Conservation (phyloP, 2,329 filamentous ascomycete genomes). For the Fusarium torulosum region DNA sequence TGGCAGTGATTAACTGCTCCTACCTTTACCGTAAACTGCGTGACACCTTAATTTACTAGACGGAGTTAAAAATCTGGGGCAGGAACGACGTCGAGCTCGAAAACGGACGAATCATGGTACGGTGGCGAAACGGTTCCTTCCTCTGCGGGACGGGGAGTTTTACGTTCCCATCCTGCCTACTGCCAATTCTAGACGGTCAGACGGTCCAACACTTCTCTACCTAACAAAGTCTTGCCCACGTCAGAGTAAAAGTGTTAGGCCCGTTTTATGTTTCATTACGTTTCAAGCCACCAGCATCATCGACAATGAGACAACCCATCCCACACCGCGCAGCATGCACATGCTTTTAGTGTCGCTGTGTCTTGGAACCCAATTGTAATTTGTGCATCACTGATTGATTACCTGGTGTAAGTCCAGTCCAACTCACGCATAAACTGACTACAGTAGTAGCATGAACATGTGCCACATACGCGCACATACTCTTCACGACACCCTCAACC, state of each 20-base stretch:
- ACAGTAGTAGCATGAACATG: not conserved
- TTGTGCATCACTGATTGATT: not conserved
- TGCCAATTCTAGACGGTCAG: slow-evolving; percentile 9
- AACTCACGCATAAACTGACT: not conserved
- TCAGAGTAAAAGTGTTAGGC: slow-evolving; percentile 13
- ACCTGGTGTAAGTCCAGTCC: not conserved
- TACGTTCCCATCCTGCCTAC: slow-evolving; percentile 26
- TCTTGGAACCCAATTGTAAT: not conserved
- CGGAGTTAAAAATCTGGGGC: slow-evolving; percentile 42
- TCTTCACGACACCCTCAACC: slow-evolving; percentile 6
- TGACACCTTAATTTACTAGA: slow-evolving; percentile 12
- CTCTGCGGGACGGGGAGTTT: slow-evolving; percentile 40
- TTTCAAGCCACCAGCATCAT: slow-evolving; percentile 34
- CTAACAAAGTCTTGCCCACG: slow-evolving; percentile 12
- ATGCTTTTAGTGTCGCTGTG: slow-evolving; percentile 1
- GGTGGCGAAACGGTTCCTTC: slow-evolving; percentile 41
- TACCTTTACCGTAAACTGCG: not conserved
- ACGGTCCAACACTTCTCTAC: slow-evolving; percentile 9
- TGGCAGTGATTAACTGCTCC: not conserved
- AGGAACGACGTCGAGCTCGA: slow-evolving; percentile 7
- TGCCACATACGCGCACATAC: not conserved
- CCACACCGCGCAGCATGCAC: slow-evolving; percentile 1
- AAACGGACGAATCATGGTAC: slow-evolving; percentile 22
- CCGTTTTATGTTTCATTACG: slow-evolving; percentile 36
- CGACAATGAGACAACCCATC: slow-evolving; percentile 6